A percentile compares a stretch with the other conserved stretches of the same genome.
Evolutionary conservation across 2,329 filamentous ascomycete genomes (phyloP).

Genomic region (Fusarium neocosmosporiellum): DNA sequence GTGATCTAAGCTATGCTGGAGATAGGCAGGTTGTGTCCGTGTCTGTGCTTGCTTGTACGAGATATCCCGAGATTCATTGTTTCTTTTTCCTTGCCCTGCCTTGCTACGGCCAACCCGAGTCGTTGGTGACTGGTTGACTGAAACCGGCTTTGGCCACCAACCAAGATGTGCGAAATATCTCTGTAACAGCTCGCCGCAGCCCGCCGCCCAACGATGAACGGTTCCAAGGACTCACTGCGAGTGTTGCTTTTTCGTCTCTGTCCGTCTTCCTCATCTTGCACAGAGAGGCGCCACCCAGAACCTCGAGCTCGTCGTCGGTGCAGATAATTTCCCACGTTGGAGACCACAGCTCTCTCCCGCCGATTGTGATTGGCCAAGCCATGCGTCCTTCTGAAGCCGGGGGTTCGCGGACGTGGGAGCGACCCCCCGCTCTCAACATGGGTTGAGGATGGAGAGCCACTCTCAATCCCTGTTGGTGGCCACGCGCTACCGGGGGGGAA

Average conservation of each 20-base stretch:
- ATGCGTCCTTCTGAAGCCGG: conserved; percentile 8
- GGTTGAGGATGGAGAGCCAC: background rate
- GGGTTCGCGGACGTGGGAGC: conserved; percentile 23
- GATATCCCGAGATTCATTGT: background rate
- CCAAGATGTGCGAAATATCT: background rate
- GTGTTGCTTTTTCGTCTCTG: conserved; percentile 21
- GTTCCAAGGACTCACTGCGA: background rate
- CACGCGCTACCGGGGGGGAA: conserved; percentile 3
- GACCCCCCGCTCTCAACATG: background rate
- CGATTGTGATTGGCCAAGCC: conserved; percentile 27
- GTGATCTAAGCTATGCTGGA: background rate
- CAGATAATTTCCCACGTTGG: conserved; percentile 43
- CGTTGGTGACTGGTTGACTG: background rate
- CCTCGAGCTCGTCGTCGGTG: conserved; percentile 18
- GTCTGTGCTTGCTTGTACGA: conserved; percentile 2
- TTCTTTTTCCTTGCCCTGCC: background rate
- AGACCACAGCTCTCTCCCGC: conserved; percentile 16
- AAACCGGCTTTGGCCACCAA: background rate
- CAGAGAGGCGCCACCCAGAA: conserved; percentile 4
- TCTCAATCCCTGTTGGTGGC: conserved; percentile 12
- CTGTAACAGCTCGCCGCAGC: background rate
- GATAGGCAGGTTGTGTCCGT: background rate
- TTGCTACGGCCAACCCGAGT: background rate
- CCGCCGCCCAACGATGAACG: background rate
- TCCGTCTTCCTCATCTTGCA: background rate